These are phyloP conservation scores for Colletotrichum navitas DNA, from an alignment of 2,329 filamentous ascomycete genomes.

Conservation along the genomic window DNA sequence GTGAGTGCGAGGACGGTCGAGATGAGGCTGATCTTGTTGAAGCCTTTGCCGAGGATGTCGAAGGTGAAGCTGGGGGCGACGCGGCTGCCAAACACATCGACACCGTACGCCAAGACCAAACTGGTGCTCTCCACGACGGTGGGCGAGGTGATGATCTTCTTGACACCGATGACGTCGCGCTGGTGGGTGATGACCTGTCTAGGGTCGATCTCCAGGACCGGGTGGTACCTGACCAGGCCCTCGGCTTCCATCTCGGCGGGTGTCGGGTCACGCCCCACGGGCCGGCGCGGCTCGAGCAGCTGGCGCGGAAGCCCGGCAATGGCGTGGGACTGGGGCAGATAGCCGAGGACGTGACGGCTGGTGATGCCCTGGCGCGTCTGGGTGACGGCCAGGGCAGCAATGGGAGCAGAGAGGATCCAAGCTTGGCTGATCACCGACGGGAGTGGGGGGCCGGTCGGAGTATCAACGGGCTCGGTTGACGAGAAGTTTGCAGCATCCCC, in stretches of 20 bases:
- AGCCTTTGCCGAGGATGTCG: conserved; percentile 92
- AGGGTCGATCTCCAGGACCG: conserved; percentile 85
- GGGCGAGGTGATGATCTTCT: conserved; percentile 79
- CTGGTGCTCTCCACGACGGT: conserved; percentile 92
- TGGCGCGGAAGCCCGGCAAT: conserved; percentile 84
- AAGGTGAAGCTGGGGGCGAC: conserved; percentile 91
- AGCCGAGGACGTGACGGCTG: conserved; percentile 83
- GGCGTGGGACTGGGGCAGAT: conserved; percentile 78
- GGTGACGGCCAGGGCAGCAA: conserved; percentile 84
- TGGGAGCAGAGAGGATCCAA: conserved; percentile 83
- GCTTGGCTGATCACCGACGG: conserved; percentile 85
- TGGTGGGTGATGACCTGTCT: conserved; percentile 84
- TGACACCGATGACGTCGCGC: conserved; percentile 83
- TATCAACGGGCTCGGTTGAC: conserved; percentile 75
- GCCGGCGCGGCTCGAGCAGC: conserved; percentile 86
- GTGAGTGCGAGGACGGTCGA: conserved; percentile 85
- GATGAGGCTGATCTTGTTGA: conserved; percentile 89
- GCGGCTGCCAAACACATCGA: conserved; percentile 89
- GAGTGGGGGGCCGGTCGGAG: conserved; percentile 66
- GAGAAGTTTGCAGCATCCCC: conserved; percentile 80
- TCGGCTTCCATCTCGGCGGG: conserved; percentile 82
- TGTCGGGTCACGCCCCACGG: conserved; percentile 86
- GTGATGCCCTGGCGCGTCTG: conserved; percentile 94
- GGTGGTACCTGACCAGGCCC: conserved; percentile 81
- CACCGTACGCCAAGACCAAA: conserved; percentile 86